Evolutionary conservation across 139 green algal species (phyloP).

Genomic region (Nannochloris sp.): DNA sequence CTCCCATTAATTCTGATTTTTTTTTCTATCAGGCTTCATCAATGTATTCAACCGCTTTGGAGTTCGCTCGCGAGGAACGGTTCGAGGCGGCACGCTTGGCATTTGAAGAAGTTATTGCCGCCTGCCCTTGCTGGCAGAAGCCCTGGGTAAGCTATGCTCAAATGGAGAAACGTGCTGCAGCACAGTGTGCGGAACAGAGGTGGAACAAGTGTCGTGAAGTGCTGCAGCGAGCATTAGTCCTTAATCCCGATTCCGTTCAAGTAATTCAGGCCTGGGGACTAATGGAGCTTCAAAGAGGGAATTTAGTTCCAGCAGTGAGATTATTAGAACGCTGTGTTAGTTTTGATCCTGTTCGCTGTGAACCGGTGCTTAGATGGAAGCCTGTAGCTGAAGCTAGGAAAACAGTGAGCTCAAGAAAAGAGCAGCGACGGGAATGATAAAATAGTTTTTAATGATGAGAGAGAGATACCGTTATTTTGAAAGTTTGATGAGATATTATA

Average conservation of each 20-base stretch:
- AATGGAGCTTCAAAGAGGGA: slow-evolving; percentile 69
- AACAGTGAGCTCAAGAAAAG: not conserved
- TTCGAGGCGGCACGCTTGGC: slow-evolving; percentile 23
- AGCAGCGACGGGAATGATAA: not conserved
- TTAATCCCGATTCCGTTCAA: slow-evolving; percentile 43
- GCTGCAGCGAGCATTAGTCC: slow-evolving; percentile 51
- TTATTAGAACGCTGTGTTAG: slow-evolving; percentile 50
- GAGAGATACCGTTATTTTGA: not conserved
- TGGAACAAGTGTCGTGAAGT: slow-evolving; percentile 30
- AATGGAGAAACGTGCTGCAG: slow-evolving; percentile 37
- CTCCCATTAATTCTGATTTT: no score
- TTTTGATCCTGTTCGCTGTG: slow-evolving; percentile 27
- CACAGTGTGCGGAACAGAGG: slow-evolving; percentile 11
- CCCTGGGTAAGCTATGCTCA: slow-evolving; percentile 40
- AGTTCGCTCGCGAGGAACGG: slow-evolving; percentile 14
- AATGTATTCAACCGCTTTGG: slow-evolving; percentile 40
- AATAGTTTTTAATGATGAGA: not conserved
- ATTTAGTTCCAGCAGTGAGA: slow-evolving; percentile 51
- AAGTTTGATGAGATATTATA: slow-evolving; percentile 4
- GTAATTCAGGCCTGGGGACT: slow-evolving; percentile 62
- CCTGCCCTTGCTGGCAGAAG: slow-evolving; percentile 12
- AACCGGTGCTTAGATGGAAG: slow-evolving; percentile 44
- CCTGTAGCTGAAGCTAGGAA: slow-evolving; percentile 20
- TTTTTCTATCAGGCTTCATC: slow-evolving; percentile 50
- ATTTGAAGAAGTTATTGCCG: slow-evolving; percentile 34